Evolutionary conservation across 805 yeast species (phyloP), one percentile per base, ranked within the genome.

Genomic region (Henningerozyma blattae): DNA sequence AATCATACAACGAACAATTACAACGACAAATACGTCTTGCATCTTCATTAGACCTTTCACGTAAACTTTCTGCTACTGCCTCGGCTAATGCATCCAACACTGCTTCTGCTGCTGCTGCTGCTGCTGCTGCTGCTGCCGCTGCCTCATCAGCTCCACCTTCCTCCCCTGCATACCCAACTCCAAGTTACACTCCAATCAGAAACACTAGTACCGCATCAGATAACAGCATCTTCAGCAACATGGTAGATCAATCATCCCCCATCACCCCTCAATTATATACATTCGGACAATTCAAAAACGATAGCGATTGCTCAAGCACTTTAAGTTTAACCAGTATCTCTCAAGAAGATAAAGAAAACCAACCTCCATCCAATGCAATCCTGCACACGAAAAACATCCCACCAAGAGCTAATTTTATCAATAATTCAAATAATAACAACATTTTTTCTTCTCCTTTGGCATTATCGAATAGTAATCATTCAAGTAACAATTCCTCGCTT

Each of bases 251-350:
- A 24, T 46, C 51, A 18, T 54, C 59, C 3, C 59, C 59, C 15
- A 45, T 54, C 10, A 52, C 59, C 1, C 59, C 59, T 18, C 47
- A 49, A n/a, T 44, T 51, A 42, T 50, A 51, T 38, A 42, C 50
- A n/a, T 50, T 50, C 32, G 43, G 45, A 15, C 52, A 50, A 27
- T 34, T 41, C 28, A 45, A 40, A n/a, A 47, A 50, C 27, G 45
- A 46, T 22, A 48, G 52, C 24, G 45, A 49, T 22, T 44, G 51
- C 37, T 44, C 45, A 14, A 47, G 53, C 33, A 35, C 48, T n/a
- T 25, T 48, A 15, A 52, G 56, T 38, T 44, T 50, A 24, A 44
- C 45, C 33, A 45, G 52, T 33, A 34, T 45, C 22, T 42, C 50
- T 12, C 31, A 34, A 12, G 32, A 29, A 13, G 22, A 34, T 22